These are phyloP conservation scores for Stellera chamaejasme DNA, from an alignment of 345 rosid genomes.

Conservation along the genomic window DNA sequence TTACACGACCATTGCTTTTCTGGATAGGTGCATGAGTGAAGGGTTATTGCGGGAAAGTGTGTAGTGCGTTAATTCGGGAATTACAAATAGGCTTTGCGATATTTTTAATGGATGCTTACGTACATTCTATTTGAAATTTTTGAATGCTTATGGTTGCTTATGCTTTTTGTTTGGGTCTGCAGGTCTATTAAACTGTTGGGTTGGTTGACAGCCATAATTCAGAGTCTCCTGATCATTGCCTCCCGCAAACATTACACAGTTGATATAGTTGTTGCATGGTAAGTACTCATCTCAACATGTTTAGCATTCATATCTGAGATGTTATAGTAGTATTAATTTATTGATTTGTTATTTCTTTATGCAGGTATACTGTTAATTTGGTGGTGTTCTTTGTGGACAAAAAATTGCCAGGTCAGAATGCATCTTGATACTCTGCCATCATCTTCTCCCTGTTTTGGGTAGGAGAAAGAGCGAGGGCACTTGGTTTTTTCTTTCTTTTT, in stretches of 20 bases:
- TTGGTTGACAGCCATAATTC: conserved; percentile 75
- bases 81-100: too few species aligned
- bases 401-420: conserved; percentile 83
- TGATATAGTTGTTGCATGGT: conserved; percentile 98
- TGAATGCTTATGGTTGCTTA: not conserved
- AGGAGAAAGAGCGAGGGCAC: not conserved
- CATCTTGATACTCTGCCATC: not conserved
- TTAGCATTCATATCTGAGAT: conserved; percentile 3
- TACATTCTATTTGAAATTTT: too few species aligned
- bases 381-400: conserved; percentile 94
- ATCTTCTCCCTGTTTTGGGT: not conserved
- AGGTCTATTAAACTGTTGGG: conserved; percentile 85
- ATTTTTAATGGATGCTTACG: too few species aligned
- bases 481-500: too few species aligned
- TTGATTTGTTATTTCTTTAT: conserved; percentile 1
- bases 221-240: conserved; percentile 86
- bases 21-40: too few species aligned
- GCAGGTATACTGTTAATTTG: conserved; percentile 92
- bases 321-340: not conserved
- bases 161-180: conserved; percentile 14
- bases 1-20: too few species aligned
- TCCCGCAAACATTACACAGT: conserved; percentile 98
- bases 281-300: conserved; percentile 8
- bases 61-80: too few species aligned
- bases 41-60: too few species aligned